Evolutionary conservation across 768 basidiomycete species (phyloP), one percentile per base, ranked within the genome.

Genomic region (Macrolepiota dolichaula): DNA sequence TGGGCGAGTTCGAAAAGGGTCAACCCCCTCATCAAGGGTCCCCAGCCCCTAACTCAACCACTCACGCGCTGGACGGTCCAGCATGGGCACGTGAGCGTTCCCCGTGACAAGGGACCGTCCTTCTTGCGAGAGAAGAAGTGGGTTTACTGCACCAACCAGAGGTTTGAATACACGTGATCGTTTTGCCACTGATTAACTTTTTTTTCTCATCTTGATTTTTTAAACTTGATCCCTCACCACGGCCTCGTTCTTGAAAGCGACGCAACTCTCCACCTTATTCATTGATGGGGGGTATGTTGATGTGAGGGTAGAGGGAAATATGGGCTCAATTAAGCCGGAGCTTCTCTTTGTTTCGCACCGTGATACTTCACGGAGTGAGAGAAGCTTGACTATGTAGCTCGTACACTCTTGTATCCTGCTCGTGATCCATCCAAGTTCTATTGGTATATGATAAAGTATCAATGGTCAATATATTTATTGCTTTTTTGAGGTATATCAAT

Each of bases 251-350:
- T 27, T 36, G 36, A 44, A 25, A 53, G 55, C 44, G 68, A 71
- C 74, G 85, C 74, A 85, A 87, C 87, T 88, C 86, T 78, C 70
- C 64, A 75, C 75, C 76, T 67, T 64, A 24, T 19, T 49, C 63
- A 62, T 63, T 71, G 77, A 78, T 69, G 59, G 68, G 63, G 84
- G 87, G 88, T 89, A 89, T 72, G 37, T 19, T 62, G 69, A 70
- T 68, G 63, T 74, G 72, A 77, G 76, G 84, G 77, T 62, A 81
- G 77, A 84, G 66, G 40, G 47, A 62, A 42, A 9, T 17, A 67
- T 53, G 86, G 79, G 81, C 78, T 76, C 87, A 88, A 87, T 88
- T 89, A 89, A 89, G 88, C 88, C 88, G 88, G 87, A 88, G 86
- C 83, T 72, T 75, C 76, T 79, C 74, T 79, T 71, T 81, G 75